These are phyloP conservation scores for Mucor circinelloides DNA, from an alignment of 371 early-diverging fungal genomes.

Conservation along the genomic window DNA sequence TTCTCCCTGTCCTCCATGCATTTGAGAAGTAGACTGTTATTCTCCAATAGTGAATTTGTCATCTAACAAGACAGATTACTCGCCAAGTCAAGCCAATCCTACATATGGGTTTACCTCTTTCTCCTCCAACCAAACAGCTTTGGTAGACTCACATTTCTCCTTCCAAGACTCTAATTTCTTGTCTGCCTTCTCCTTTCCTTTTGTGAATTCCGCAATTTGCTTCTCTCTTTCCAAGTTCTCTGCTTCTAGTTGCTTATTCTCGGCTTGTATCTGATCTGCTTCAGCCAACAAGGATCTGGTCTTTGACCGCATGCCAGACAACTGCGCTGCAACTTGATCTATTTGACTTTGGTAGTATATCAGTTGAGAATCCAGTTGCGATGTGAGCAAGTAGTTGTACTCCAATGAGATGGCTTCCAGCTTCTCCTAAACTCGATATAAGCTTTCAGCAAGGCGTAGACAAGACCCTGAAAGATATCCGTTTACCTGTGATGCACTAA, in stretches of 20 bases:
- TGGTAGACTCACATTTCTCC: conserved; percentile 19
- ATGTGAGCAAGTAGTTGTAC: conserved; percentile 74
- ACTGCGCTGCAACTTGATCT: conserved; percentile 47
- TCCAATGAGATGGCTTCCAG: conserved; percentile 78
- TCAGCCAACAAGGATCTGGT: neutral
- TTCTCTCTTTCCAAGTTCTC: conserved; percentile 2
- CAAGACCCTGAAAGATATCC: neutral
- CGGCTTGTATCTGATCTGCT: conserved; percentile 6
- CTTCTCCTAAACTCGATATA: conserved; percentile 56
- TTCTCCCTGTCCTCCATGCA: conserved; percentile 21
- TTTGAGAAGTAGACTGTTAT: conserved; percentile 21
- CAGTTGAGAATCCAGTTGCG: conserved; percentile 87
- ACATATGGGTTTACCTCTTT: conserved; percentile 21
- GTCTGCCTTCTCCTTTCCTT: conserved; percentile 25
- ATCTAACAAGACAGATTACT: conserved; percentile 8
- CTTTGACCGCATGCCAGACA: conserved; percentile 36
- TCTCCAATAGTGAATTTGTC: conserved; percentile 21
- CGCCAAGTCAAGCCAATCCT: neutral
- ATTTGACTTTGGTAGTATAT: conserved; percentile 81
- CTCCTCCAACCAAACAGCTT: conserved; percentile 25
- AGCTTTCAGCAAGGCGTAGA: neutral
- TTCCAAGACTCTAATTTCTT: conserved; percentile 28
- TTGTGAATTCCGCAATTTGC: neutral
- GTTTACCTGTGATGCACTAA: conserved; percentile 15
- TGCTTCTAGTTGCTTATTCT: conserved; percentile 14